These are phyloP conservation scores for Phytophthora sp. DNA, from an alignment of 352 stramenopile species.

Conservation along the genomic window DNA sequence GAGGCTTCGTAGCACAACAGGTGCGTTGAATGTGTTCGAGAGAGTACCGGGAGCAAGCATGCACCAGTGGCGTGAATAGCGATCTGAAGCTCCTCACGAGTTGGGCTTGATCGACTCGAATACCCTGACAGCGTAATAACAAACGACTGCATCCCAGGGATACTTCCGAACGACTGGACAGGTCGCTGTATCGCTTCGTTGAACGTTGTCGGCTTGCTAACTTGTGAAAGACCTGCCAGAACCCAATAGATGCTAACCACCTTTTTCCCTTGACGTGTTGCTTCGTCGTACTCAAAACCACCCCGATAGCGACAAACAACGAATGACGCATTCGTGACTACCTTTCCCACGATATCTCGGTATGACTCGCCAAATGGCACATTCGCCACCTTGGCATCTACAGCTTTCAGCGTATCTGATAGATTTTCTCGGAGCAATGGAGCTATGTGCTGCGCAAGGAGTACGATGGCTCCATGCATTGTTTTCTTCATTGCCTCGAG, in stretches of 20 bases:
- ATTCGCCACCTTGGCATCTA: conserved; percentile 82
- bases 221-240: conserved; percentile 49
- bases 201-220: conserved; percentile 41
- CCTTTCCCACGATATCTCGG: conserved; percentile 77
- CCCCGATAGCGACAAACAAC: conserved; percentile 83
- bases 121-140: conserved; percentile 88
- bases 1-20: conserved; percentile 78
- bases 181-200: conserved; percentile 63
- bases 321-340: conserved; percentile 81
- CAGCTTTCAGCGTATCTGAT: conserved; percentile 66
- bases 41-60: conserved; percentile 85
- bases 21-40: conserved; percentile 82
- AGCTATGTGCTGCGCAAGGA: conserved; percentile 80
- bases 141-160: conserved; percentile 79
- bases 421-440: conserved; percentile 67
- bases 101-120: conserved; percentile 74
- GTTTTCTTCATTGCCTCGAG: conserved; percentile 57
- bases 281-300: conserved; percentile 84
- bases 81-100: conserved; percentile 84
- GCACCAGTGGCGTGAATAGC: conserved; percentile 84
- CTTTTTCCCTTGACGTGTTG: conserved; percentile 67
- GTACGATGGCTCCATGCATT: conserved; percentile 64
- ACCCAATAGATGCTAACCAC: conserved; percentile 87
- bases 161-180: conserved; percentile 68
- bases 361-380: conserved; percentile 76